Percentiles rank a stretch among this genome's conserved stretches.
Evolutionary conservation across 2,329 filamentous ascomycete species (phyloP).

Genomic region (Ascocoryne sarcoides): DNA sequence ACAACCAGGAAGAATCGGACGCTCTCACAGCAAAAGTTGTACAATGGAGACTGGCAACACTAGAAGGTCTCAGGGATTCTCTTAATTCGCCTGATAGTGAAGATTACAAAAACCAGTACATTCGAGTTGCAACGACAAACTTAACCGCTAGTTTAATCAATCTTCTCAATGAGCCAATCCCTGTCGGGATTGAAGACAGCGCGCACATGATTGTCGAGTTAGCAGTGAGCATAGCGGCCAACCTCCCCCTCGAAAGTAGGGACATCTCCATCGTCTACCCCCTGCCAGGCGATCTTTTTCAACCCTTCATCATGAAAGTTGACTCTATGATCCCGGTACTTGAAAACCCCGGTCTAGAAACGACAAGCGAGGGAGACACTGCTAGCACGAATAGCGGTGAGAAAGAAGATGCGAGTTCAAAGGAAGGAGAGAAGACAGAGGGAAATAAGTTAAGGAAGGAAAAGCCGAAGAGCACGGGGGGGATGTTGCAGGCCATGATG

Average conservation of each 20-base stretch:
- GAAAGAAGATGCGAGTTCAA: slow-evolving; percentile 23
- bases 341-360: slow-evolving; percentile 30
- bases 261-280: slow-evolving; percentile 87
- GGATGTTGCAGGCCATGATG: slow-evolving; percentile 32
- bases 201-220: slow-evolving; percentile 90
- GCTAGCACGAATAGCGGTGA: slow-evolving; percentile 25
- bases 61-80: slow-evolving; percentile 75
- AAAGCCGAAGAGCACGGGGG: slow-evolving; percentile 22
- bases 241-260: slow-evolving; percentile 81
- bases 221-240: slow-evolving; percentile 74
- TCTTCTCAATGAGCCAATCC: slow-evolving; percentile 67
- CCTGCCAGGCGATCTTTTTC: slow-evolving; percentile 62
- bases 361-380: slow-evolving; percentile 20
- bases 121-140: slow-evolving; percentile 58
- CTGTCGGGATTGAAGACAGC: slow-evolving; percentile 75
- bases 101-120: slow-evolving; percentile 60
- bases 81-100: slow-evolving; percentile 57
- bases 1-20: slow-evolving; percentile 79
- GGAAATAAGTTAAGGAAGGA: slow-evolving; percentile 21
- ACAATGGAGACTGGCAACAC: slow-evolving; percentile 85
- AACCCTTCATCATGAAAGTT: slow-evolving; percentile 72
- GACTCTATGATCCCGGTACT: slow-evolving; percentile 60
- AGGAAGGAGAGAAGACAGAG: slow-evolving; percentile 20
- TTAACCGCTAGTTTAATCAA: slow-evolving; percentile 63
- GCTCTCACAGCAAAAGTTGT: slow-evolving; percentile 80